Base-by-base conservation (phyloP, 768 basidiomycete genomes). In the Boletus subparvulus region DNA sequence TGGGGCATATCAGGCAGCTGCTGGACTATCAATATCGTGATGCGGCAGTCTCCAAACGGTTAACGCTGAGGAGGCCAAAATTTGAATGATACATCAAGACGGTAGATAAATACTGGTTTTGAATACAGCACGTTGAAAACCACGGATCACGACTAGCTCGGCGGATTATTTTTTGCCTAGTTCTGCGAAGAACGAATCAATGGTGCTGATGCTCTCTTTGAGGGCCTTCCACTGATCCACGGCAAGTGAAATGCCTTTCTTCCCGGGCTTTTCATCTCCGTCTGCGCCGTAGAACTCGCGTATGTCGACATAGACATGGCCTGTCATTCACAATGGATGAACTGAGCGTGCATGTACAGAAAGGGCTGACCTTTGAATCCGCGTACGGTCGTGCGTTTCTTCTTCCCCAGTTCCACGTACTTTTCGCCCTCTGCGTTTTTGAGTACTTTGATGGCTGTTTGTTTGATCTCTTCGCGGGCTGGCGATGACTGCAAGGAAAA, bases 221-320 rank as follows among this genome's bases (percentile, higher is more conserved):
- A 91, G 72, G 12, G 67, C 63, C 44, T 84, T 73, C 87, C 87
- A 88, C 82, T 88, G 88, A 19, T 91, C 89, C 3, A 74, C 46
- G 14, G 74, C 69, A 28, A 93, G 75, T 0, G 86, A 80, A 50
- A 92, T 88, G 10, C 90, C 91, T 63, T 92, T 93, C 71, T 90
- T 92, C 0, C 89, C 88, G 0, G 91, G 90, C 59, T 87, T 90
- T 60, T 82, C 78, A 4, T 85, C 83, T 6, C 85, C 83, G 1
- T 80, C 74, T 21, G 72, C 67, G 50, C 70, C 77, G 52, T 88
- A 93, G 62, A 80, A 92, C 67, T 92, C 88, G 40, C 90, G 83
- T 51, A 92, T 89, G 64, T 92, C 88, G 26, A 92, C 68, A 42
- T 83, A 73, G 4, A 79, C 65, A 1, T 71, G 75, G 9, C 85